phyloP scores from a whole-genome alignment of 2,329 filamentous ascomycete species.

The Aureobasidium leucospermi region DNA sequence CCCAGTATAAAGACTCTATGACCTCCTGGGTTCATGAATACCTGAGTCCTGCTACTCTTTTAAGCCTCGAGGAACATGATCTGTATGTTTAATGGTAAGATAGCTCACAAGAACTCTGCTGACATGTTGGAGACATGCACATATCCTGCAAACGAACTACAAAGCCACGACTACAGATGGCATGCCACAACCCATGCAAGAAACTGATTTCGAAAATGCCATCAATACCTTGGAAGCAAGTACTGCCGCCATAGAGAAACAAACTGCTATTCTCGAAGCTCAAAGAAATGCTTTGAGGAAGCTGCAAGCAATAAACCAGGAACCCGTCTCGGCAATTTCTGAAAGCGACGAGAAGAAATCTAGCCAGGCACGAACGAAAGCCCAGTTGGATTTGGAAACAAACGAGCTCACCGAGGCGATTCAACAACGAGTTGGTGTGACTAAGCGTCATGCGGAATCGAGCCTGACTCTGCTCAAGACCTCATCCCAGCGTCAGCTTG shows the following conservation, averaged over 20 bases:
- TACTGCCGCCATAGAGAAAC: constrained; percentile 56
- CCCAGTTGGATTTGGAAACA: constrained; percentile 33
- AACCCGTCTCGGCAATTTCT: neutral
- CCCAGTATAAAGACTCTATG: constrained; percentile 33
- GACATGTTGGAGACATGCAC: neutral
- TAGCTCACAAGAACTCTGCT: neutral
- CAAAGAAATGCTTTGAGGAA: constrained; percentile 57
- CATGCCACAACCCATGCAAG: constrained; percentile 41
- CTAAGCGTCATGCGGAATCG: neutral
- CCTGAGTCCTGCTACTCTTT: constrained; percentile 37
- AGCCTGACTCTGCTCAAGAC: neutral
- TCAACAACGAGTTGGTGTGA: constrained; percentile 24
- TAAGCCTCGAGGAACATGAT: constrained; percentile 43
- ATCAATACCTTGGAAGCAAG: constrained; percentile 58
- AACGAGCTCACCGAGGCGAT: constrained; percentile 25
- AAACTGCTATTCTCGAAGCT: constrained; percentile 53
- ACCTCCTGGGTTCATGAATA: constrained; percentile 42
- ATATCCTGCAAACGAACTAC: constrained; percentile 1
- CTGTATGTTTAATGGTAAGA: constrained; percentile 34
- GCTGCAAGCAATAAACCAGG: constrained; percentile 37
- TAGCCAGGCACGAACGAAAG: constrained; percentile 31
- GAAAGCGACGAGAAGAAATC: constrained; percentile 16
- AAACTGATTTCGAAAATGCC: constrained; percentile 54
- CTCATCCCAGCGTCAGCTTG: constrained; percentile 29
- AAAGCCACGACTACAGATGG: neutral